phyloP scores from a whole-genome alignment of 2,329 filamentous ascomycete genomes.

The Lojkania enalia region DNA sequence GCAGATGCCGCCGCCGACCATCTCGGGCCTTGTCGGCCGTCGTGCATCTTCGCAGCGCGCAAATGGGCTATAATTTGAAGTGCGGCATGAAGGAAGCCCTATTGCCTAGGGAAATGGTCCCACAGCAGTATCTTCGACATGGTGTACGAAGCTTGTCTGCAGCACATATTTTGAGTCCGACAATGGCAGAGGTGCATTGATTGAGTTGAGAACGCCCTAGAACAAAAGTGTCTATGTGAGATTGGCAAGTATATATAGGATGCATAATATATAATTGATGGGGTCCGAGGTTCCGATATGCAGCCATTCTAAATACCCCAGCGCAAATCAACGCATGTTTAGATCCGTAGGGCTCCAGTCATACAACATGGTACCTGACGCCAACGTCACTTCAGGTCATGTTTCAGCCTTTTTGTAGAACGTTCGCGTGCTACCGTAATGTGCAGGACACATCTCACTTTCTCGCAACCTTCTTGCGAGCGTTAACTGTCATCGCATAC shows the following conservation, averaged over 20 bases:
- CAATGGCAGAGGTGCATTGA: not conserved
- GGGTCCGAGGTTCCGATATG: slow-evolving; percentile 1
- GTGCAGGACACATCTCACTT: slow-evolving; percentile 8
- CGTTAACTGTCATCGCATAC: slow-evolving; percentile 77
- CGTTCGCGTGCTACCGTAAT: not conserved
- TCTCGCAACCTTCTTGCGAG: slow-evolving; percentile 54
- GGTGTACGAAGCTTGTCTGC: not conserved
- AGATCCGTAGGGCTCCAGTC: slow-evolving; percentile 1
- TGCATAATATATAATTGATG: slow-evolving; percentile 1
- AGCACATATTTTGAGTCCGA: not conserved
- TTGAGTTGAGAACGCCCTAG: not conserved
- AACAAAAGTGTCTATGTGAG: slow-evolving; percentile 7
- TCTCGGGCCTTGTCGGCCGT: not conserved
- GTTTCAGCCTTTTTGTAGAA: not conserved
- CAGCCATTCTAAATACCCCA: not conserved
- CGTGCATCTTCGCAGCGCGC: not conserved
- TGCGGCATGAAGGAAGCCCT: slow-evolving; percentile 1
- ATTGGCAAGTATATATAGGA: slow-evolving; percentile 9
- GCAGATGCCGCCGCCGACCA: not conserved
- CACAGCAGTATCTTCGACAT: too few relatives aligned
- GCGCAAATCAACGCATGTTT: slow-evolving; percentile 2
- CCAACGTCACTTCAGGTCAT: too few relatives aligned
- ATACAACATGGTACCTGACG: slow-evolving; percentile 7
- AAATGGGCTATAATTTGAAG: slow-evolving; percentile 9
- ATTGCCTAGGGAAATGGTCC: not conserved